Conservation (phyloP, 495 filamentous ascomycete species). For the Tetracladium marchalianum region DNA sequence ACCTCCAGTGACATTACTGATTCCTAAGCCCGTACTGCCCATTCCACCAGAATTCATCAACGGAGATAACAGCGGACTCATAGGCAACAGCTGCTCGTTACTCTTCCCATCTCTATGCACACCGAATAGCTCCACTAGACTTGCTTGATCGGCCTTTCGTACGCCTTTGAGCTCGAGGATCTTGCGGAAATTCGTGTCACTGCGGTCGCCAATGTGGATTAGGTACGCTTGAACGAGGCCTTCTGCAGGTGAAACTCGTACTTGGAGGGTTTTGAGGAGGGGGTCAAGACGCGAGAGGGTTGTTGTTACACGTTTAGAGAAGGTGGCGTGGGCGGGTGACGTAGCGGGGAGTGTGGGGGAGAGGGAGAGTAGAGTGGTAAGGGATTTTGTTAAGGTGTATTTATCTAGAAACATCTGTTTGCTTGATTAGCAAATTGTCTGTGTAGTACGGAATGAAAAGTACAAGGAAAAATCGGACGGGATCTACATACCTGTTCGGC, state of each 20-base stretch:
- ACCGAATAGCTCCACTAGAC: conserved; percentile 80
- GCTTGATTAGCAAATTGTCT: not conserved
- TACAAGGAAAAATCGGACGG: not conserved
- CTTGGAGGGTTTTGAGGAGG: conserved; percentile 92
- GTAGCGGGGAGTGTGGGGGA: conserved; percentile 32
- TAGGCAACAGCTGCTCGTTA: conserved; percentile 43
- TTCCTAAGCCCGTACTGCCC: conserved; percentile 20
- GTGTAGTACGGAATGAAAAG: conserved; percentile 1
- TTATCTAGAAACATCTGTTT: conserved; percentile 79
- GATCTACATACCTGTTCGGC: conserved; percentile 67
- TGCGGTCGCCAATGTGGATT: conserved; percentile 83
- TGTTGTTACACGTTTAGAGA: conserved; percentile 79
- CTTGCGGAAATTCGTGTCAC: conserved; percentile 91
- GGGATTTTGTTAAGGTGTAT: conserved; percentile 79
- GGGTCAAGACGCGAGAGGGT: conserved; percentile 82
- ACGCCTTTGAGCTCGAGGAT: conserved; percentile 91
- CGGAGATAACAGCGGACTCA: conserved; percentile 51
- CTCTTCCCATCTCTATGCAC: conserved; percentile 46
- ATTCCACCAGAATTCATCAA: conserved; percentile 33
- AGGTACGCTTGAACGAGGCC: conserved; percentile 95
- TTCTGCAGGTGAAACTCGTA: conserved; percentile 81
- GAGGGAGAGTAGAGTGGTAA: conserved; percentile 55
- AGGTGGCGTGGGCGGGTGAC: conserved; percentile 45
- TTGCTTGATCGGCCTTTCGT: conserved; percentile 67
- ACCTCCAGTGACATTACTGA: conserved; percentile 25